These are phyloP conservation scores for Angophora floribunda DNA, from an alignment of 345 rosid species.

Conservation along the genomic window DNA sequence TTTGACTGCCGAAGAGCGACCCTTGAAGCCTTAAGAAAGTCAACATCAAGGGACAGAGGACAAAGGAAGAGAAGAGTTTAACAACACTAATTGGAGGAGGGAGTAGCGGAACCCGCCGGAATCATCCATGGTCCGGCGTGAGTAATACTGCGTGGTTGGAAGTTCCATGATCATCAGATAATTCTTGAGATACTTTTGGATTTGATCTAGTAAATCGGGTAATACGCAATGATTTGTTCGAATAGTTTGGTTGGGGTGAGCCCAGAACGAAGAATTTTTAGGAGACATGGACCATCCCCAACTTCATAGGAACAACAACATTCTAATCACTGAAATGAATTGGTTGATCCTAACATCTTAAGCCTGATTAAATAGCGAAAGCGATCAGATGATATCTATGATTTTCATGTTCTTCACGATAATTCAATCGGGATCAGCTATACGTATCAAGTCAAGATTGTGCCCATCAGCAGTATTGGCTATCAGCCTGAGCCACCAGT, in stretches of 20 bases:
- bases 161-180: background rate
- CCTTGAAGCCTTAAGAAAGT: background rate
- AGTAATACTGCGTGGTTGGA: background rate
- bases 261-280: background rate
- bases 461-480: background rate
- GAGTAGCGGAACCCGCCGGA: background rate
- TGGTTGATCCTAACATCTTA: accelerated
- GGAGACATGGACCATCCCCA: background rate
- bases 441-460: background rate
- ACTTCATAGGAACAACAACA: background rate
- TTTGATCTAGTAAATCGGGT: background rate
- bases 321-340: accelerated
- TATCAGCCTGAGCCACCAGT: background rate
- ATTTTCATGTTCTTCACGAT: accelerated
- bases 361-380: background rate
- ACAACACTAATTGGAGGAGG: accelerated
- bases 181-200: background rate
- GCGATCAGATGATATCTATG: accelerated
- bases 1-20: background rate
- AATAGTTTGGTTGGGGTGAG: background rate
- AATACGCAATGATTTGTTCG: background rate
- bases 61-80: background rate
- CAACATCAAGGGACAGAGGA: background rate
- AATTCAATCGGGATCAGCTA: background rate
- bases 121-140: no score